phyloP scores from a whole-genome alignment of 805 yeast genomes.

The Sugiyamaella americana region DNA sequence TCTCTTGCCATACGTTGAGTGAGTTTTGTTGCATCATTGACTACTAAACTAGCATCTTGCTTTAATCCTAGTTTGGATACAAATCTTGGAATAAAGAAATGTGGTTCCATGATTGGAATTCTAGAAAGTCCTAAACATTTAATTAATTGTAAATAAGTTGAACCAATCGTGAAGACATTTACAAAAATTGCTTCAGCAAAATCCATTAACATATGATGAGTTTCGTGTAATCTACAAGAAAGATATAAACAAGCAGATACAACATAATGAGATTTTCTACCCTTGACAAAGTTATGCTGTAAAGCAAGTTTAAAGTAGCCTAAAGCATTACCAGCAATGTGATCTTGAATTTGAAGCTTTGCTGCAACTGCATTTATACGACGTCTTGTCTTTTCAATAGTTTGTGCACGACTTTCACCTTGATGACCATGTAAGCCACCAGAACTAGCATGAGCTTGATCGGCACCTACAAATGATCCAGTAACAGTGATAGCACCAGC shows the following conservation, averaged over 20 bases:
- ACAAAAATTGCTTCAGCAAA: constrained; percentile 86
- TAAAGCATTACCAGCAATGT: constrained; percentile 76
- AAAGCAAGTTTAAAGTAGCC: constrained; percentile 88
- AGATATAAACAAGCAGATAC: constrained; percentile 91
- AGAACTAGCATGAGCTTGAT: constrained; percentile 61
- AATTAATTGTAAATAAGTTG: constrained; percentile 91
- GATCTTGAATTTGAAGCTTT: constrained; percentile 74
- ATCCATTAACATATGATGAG: constrained; percentile 94
- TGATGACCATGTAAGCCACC: constrained; percentile 45
- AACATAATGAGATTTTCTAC: constrained; percentile 93
- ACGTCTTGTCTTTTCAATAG: constrained; percentile 74
- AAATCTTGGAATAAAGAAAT: constrained; percentile 87
- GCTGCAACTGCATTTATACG: constrained; percentile 75
- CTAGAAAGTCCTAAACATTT: constrained; percentile 69
- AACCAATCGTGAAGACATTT: constrained; percentile 90
- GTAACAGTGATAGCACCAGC: constrained; percentile 94
- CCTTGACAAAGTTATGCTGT: constrained; percentile 87
- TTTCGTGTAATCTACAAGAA: constrained; percentile 85
- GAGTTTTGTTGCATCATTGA: constrained; percentile 77
- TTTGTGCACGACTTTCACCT: constrained; percentile 79
- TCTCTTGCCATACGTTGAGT: constrained; percentile 90
- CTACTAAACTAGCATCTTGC: constrained; percentile 59
- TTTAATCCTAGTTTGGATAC: constrained; percentile 83
- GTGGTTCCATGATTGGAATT: constrained; percentile 89
- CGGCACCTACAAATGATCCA: constrained; percentile 88